These are phyloP conservation scores for Solanum corneliomulleri DNA, from an alignment of 257 asterid species.

Conservation along the genomic window DNA sequence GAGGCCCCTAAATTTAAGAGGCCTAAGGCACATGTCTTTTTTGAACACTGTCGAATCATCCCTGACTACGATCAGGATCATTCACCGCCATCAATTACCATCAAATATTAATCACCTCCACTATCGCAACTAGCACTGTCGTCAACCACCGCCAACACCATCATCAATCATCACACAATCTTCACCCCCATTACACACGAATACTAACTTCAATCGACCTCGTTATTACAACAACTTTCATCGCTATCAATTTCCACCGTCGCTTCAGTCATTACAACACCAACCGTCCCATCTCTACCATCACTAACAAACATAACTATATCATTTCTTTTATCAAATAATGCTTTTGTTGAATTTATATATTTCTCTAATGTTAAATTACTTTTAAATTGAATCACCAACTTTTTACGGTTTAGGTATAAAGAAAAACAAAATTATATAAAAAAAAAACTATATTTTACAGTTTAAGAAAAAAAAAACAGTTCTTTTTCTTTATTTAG, in stretches of 20 bases:
- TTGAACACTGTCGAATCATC: too few species aligned
- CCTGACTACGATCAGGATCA: background rate
- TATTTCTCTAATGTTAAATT: too few species aligned
- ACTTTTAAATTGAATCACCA: background rate
- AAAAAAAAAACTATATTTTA: background rate
- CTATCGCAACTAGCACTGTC: background rate
- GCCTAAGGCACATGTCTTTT: too few species aligned
- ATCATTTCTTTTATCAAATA: background rate
- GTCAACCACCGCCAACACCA: background rate
- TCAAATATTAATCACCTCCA: background rate
- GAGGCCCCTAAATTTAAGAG: too few species aligned
- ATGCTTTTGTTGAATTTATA: too few species aligned
- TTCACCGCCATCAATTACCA: background rate
- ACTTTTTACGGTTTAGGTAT: background rate
- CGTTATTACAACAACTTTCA: background rate
- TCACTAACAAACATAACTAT: background rate
- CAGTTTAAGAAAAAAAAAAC: background rate
- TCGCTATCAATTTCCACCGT: background rate
- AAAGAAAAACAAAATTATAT: background rate
- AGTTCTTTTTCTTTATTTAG: background rate
- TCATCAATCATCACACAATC: background rate
- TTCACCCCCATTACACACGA: background rate
- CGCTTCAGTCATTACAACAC: background rate
- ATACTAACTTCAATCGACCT: background rate
- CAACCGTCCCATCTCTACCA: background rate